These are phyloP conservation scores for Yueomyces sp. DNA, from an alignment of 1,139 yeast genomes.

Conservation along the genomic window DNA sequence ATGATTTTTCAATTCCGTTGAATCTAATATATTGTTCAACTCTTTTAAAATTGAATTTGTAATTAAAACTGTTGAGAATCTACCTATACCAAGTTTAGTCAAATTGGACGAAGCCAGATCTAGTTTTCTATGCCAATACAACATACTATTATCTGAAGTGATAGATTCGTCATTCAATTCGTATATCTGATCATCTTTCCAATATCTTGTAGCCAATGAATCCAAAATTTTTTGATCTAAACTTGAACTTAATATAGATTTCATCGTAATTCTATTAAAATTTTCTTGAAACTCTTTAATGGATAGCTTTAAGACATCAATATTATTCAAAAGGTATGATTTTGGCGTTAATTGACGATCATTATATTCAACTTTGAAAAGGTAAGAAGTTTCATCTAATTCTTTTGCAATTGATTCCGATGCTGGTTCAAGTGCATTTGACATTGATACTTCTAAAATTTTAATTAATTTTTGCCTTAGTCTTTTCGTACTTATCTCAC, in stretches of 20 bases:
- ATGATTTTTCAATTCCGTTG: conserved; percentile 69
- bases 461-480: conserved; percentile 72
- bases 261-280: conserved; percentile 74
- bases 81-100: conserved; percentile 87
- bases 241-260: conserved; percentile 66
- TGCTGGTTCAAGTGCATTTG: conserved; percentile 77
- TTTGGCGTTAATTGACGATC: conserved; percentile 90
- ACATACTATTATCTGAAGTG: conserved; percentile 46
- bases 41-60: conserved; percentile 72
- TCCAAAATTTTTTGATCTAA: conserved; percentile 84
- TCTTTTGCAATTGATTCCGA: conserved; percentile 78
- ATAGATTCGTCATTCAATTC: conserved; percentile 15
- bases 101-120: conserved; percentile 74
- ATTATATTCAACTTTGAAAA: conserved; percentile 91
- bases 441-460: conserved; percentile 86
- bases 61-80: conserved; percentile 71
- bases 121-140: conserved; percentile 78
- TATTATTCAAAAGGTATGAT: conserved; percentile 82
- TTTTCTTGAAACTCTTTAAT: conserved; percentile 76
- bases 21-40: conserved; percentile 46
- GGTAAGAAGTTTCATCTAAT: conserved; percentile 83
- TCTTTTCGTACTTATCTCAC: conserved; percentile 65
- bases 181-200: conserved; percentile 47
- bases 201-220: conserved; percentile 76
- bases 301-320: conserved; percentile 75